Base-by-base conservation (phyloP, 768 basidiomycete genomes). In the Leccinellum luteum region DNA sequence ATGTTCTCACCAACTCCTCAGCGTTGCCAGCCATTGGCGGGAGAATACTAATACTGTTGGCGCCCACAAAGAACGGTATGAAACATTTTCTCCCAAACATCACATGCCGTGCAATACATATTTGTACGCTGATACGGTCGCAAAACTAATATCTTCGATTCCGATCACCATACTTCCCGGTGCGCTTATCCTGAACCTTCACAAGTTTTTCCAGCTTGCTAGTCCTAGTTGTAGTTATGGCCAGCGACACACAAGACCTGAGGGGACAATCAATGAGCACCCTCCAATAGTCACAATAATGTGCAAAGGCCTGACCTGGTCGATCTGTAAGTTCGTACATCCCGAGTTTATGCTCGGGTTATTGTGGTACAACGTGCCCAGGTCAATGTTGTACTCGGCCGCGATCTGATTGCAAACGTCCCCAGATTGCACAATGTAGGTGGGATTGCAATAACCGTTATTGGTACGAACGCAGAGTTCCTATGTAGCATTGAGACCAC, bases 381-480 rank as follows among this genome's bases (percentile, higher is more conserved):
- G 1, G n/a, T n/a, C n/a, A n/a, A 41, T 41, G 38, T 2, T 3
- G n/a, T 41, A 10, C 17, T 8, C 3, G 17, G 10, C 1, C 38
- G 38, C 38, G 9, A 41, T 10, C 8, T 2, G 2, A 4, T 19
- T 2, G 38, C 38, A 41, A 41, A 9, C n/a, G n/a, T 41, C 7
- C 38, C 38, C 38, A n/a, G 38, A n/a, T 9, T 41, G 38, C n/a
- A 41, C 38, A 19, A n/a, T 9, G 38, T 41, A n/a, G n/a, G 38
- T 41, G 38, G 3, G 9, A 8, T 58, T 64, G 69, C 87, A 90
- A 64, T 90, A 60, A 21, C 82, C 85, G 28, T 28, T 28, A 28
- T 28, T 28, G 28, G 28, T n/a, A n/a, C n/a, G n/a, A 54, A 90
- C 76, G 70, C 87, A 90, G 55, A 86, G 64, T 15, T 64, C 38